Base-by-base conservation (phyloP, 306 rosid genomes). In the Benincasa hispida region DNA sequence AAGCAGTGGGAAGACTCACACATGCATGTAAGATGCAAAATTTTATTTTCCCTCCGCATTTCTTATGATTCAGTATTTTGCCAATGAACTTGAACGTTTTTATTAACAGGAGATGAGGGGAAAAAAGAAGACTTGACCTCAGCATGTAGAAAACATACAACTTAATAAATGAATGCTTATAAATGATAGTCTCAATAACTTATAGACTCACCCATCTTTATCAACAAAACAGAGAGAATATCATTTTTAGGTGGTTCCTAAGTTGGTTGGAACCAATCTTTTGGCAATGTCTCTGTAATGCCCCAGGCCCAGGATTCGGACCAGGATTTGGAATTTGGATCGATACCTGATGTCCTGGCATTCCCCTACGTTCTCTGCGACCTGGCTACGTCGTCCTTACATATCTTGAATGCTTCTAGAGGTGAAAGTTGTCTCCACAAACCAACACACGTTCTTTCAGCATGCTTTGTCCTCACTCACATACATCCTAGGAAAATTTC, bases 1-100 rank as follows among this genome's bases (percentile, higher is more conserved):
- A 54, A 94, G 99, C 89, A 94, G 99, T 30, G 99, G 99, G 83
- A 94, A 94, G 92, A 94, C 99, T 80, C 99, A 94, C 86, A 94
- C 99, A 94, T 94, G 99, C 99, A 94, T 87, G 99, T 94, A 76
- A 94, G 96, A 80, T 69, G 45, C 65, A 32, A 54, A 53, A 56
- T 70, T n/a, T 81, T 76, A 72, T 70, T 72, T n/a, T 51, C 75
- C 74, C 74, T 69, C 15, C 72, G 77, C 57, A 42, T 73, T 78
- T 59, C 56, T 15, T 24, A 58, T 18, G 10, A 51, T 58, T n/a
- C 65, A 11, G 60, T 74, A 10, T 51, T 15, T 77, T 30, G 63
- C 37, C 37, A 77, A n/a, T n/a, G 61, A 48, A 77, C 17, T 63
- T 34, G 11, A 50, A n/a, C 56, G 8, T 74, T 53, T 32, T 32